Conservation (phyloP, 768 basidiomycete species). For the Hericium erinaceus region DNA sequence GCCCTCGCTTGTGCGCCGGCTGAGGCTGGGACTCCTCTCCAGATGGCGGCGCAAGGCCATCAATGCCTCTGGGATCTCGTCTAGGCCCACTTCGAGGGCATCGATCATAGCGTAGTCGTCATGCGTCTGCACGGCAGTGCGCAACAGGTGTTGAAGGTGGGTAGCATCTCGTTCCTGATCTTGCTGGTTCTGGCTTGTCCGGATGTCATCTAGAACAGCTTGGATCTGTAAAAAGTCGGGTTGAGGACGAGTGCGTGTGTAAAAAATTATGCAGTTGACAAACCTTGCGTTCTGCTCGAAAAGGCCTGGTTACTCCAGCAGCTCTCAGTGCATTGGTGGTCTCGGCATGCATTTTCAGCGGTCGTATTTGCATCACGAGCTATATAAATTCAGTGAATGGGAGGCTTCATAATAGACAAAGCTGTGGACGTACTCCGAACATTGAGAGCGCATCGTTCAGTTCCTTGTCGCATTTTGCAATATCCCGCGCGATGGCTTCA, state of each 20-base stretch:
- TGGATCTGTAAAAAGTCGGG: background rate
- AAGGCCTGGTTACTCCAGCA: too few species aligned
- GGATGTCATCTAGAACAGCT: conserved; percentile 16
- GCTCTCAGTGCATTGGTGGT: too few species aligned
- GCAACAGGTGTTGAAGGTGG: conserved; percentile 51
- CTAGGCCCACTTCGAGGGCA: conserved; percentile 49
- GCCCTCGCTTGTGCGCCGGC: background rate
- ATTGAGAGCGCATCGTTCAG: conserved; percentile 47
- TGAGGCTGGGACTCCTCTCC: background rate
- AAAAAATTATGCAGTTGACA: too few species aligned
- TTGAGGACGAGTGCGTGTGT: too few species aligned
- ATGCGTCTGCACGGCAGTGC: conserved; percentile 42
- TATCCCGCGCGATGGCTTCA: conserved; percentile 51
- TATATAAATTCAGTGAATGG: too few species aligned
- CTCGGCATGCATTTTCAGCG: too few species aligned
- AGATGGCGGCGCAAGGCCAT: background rate
- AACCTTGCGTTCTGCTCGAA: too few species aligned
- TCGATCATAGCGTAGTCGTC: conserved; percentile 57
- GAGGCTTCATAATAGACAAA: too few species aligned
- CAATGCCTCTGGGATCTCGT: conserved; percentile 73
- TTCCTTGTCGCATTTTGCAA: conserved; percentile 40
- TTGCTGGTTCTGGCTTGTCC: conserved; percentile 30
- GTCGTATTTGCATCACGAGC: too few species aligned
- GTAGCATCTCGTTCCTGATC: conserved; percentile 46
- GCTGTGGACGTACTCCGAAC: conserved; percentile 32